Evolutionary conservation across 2,329 filamentous ascomycete genomes (phyloP).

Genomic region (Leptographium radiaticola): DNA sequence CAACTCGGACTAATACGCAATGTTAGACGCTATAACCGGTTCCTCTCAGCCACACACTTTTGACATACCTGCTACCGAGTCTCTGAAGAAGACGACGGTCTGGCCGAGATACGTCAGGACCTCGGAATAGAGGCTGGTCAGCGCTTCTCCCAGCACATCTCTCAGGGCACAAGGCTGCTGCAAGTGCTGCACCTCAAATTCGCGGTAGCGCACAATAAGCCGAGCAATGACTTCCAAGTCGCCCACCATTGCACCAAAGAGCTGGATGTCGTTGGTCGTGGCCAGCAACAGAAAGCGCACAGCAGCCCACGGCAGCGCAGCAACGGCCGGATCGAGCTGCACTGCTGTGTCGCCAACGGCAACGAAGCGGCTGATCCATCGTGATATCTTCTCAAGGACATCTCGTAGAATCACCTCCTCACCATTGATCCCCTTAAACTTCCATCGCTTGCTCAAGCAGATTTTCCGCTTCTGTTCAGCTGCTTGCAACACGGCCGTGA

Average conservation of each 20-base stretch:
- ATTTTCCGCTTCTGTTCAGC: background rate
- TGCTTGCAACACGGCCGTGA: background rate
- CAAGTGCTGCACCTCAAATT: background rate
- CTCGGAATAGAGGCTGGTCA: background rate
- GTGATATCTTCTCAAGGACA: background rate
- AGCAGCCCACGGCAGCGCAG: background rate
- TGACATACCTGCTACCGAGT: background rate
- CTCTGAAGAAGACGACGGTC: background rate
- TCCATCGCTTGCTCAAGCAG: background rate
- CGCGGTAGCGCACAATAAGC: background rate
- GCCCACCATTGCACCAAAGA: background rate
- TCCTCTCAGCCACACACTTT: background rate
- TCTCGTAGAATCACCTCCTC: background rate
- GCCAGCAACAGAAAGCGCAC: background rate
- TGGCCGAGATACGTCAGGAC: background rate
- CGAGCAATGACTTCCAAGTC: background rate
- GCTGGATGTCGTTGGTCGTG: background rate
- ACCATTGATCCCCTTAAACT: background rate
- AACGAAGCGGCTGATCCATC: background rate
- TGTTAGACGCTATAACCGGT: background rate
- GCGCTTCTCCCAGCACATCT: background rate
- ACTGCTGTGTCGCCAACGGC: background rate
- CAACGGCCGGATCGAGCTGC: background rate
- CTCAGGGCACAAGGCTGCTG: background rate
- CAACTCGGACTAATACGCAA: background rate